phyloP scores from a whole-genome alignment of 495 filamentous ascomycete genomes.

The Parathielavia appendiculata region DNA sequence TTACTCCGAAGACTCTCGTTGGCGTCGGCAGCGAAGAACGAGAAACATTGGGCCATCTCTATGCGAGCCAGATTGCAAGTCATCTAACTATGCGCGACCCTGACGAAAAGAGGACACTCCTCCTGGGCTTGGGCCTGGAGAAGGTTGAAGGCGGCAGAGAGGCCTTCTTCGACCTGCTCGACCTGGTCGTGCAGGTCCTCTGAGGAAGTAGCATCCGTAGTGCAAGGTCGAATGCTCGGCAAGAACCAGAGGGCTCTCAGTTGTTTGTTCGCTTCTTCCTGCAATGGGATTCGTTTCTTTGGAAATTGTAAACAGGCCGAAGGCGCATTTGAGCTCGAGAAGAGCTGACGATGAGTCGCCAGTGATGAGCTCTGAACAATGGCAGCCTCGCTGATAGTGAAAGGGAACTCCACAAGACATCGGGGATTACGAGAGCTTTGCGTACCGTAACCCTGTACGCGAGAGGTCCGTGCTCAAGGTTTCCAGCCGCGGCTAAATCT shows the following conservation, averaged over 20 bases:
- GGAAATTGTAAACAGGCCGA: too few relatives aligned
- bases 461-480: not conserved
- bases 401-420: too few relatives aligned
- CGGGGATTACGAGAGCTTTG: too few relatives aligned
- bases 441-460: slow-evolving; percentile 17
- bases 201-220: slow-evolving; percentile 20
- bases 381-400: too few relatives aligned
- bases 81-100: slow-evolving; percentile 65
- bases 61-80: slow-evolving; percentile 82
- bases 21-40: slow-evolving; percentile 76
- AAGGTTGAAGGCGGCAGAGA: slow-evolving; percentile 59
- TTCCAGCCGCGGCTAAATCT: slow-evolving; percentile 16
- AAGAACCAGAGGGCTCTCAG: not conserved
- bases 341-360: too few relatives aligned
- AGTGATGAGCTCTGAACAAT: too few relatives aligned
- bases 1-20: slow-evolving; percentile 83
- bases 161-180: slow-evolving; percentile 76
- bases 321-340: too few relatives aligned
- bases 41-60: slow-evolving; percentile 79
- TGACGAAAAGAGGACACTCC: slow-evolving; percentile 69
- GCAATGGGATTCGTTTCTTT: too few relatives aligned
- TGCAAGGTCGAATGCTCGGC: not conserved
- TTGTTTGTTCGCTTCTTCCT: not conserved
- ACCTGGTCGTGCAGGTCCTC: slow-evolving; percentile 62
- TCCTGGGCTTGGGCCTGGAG: slow-evolving; percentile 76